Evolutionary conservation across 106 monocot species (phyloP), one percentile per base, ranked within the genome.

Genomic region (Chionographis japonica): DNA sequence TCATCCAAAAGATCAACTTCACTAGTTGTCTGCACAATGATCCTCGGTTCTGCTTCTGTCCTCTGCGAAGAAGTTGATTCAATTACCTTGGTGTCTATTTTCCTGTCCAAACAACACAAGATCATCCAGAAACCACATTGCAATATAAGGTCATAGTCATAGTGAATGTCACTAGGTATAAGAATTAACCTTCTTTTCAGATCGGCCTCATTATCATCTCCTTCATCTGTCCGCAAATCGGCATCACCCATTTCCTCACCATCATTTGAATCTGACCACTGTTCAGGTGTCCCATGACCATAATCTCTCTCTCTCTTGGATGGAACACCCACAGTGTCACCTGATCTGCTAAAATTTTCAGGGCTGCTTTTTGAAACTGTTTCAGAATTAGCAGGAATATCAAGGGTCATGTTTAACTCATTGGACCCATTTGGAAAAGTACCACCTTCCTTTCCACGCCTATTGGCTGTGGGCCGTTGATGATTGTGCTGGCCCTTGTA

Each of bases 1-100:
- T 95, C 95, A 73, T 95, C 91, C 50, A 95, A 58, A 66, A 95
- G 80, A 80, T 95, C 95, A 69, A 95, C 74, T 60, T 91, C 91
- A 58, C 95, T 95, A 54, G 83, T 95, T 58, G 95, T 95, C 64
- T 95, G 95, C 65, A 95, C 88, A 71, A 95, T 85, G 54, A 95
- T 79, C 74, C 75, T 87, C 50, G 87, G 67, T 68, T 94, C 86
- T 43, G 93, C 79, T 43, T 77, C 72, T 13, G 89, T 73, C 60
- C 75, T 82, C 12, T 89, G 84, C 20, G 86, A 80, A 77, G 79
- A 67, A 66, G 68, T 63, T 65, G 79, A 46, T 10, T 57, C 39
- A 52, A 37, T 62, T 4, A 61, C 74, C 67, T 74, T 81, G 39
- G n/a, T 15, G 11, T 81, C 81, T 13, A 75, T 10, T 40, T 75